These are phyloP conservation scores for Bipolaris victoriae DNA, from an alignment of 2,329 filamentous ascomycete species.

Conservation along the genomic window DNA sequence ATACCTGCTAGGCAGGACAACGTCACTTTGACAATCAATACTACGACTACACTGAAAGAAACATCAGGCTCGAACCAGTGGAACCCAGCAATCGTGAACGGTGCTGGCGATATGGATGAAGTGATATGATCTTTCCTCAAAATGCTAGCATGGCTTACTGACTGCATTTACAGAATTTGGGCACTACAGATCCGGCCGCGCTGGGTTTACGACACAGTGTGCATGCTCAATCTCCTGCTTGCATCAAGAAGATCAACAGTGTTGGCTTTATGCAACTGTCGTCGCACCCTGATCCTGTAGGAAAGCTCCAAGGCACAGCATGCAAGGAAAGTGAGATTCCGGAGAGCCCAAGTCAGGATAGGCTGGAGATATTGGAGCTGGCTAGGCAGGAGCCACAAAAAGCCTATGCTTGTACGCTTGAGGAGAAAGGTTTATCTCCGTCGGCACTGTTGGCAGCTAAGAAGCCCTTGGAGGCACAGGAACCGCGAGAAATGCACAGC, in stretches of 20 bases:
- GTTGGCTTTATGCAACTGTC: slow-evolving; percentile 1
- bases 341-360: slow-evolving; percentile 2
- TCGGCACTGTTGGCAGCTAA: slow-evolving; percentile 2
- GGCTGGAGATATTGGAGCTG: slow-evolving; percentile 6
- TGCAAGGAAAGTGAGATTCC: slow-evolving; percentile 4
- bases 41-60: slow-evolving; percentile 8
- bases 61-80: slow-evolving; percentile 7
- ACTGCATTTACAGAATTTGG: slow-evolving; percentile 6
- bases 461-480: slow-evolving; percentile 3
- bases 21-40: slow-evolving; percentile 3
- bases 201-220: slow-evolving; percentile 5
- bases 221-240: slow-evolving; percentile 3
- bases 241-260: slow-evolving; percentile 7
- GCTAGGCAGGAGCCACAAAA: slow-evolving; percentile 2
- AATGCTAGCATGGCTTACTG: slow-evolving; percentile 10
- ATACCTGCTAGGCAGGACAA: slow-evolving; percentile 6
- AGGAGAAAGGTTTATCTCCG: slow-evolving; percentile 2
- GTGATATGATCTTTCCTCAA: slow-evolving; percentile 7
- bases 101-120: slow-evolving; percentile 9
- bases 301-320: slow-evolving; percentile 5
- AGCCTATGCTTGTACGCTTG: slow-evolving; percentile 2
- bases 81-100: slow-evolving; percentile 5
- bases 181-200: slow-evolving; percentile 5
- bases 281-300: slow-evolving; percentile 1
- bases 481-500: slow-evolving; percentile 7